These are phyloP conservation scores for Backusella macrospora DNA, from an alignment of 192 early-diverging fungal species.

Conservation along the genomic window DNA sequence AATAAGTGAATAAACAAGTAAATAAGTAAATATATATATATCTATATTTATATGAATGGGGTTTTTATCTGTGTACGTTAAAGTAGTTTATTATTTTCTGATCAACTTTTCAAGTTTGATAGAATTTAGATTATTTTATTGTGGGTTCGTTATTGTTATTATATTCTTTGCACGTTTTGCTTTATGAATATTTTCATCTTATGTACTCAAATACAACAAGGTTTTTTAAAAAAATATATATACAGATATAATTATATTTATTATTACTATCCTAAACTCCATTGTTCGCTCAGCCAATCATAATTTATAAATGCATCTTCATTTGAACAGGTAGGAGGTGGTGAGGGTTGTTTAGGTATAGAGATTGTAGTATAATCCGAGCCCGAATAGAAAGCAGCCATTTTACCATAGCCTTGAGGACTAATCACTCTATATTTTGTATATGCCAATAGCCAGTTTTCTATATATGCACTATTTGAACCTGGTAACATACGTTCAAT, in stretches of 20 bases:
- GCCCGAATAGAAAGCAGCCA: slow-evolving; percentile 47
- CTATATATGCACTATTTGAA: slow-evolving; percentile 44
- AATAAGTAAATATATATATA: too few species aligned
- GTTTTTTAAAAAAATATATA: background rate
- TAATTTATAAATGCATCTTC: slow-evolving; percentile 6
- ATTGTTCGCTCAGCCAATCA: background rate
- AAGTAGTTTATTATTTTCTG: too few species aligned
- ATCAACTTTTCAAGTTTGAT: too few species aligned
- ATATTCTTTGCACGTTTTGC: too few species aligned
- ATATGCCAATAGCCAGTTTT: slow-evolving; percentile 48
- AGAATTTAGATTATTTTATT: too few species aligned
- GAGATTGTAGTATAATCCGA: slow-evolving; percentile 32
- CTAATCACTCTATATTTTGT: slow-evolving; percentile 47
- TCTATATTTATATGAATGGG: too few species aligned
- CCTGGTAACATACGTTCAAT: slow-evolving; percentile 31
- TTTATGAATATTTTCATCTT: too few species aligned
- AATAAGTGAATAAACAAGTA: too few species aligned
- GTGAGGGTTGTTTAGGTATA: slow-evolving; percentile 27
- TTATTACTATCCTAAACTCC: slow-evolving; percentile 6
- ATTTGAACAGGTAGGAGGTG: background rate
- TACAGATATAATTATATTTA: background rate
- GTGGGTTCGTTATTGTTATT: too few species aligned
- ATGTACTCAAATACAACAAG: too few species aligned
- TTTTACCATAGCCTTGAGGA: slow-evolving; percentile 46
- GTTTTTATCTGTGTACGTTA: too few species aligned